Conservation (phyloP, 2,329 filamentous ascomycete species). For the Aspergillus udagawae region DNA sequence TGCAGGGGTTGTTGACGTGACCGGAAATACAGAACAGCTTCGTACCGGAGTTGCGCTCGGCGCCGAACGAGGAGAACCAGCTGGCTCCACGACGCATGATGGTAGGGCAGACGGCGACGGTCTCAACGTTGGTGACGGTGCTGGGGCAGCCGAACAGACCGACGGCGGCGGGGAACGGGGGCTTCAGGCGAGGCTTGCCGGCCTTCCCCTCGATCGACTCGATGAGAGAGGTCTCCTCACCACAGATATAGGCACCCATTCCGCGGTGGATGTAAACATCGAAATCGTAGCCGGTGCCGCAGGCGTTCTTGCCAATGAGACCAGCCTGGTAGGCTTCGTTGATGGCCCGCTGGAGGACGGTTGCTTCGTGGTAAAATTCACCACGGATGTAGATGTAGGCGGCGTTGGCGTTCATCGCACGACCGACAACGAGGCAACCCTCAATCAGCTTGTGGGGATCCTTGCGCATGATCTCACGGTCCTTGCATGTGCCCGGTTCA, state of each 20-base stretch:
- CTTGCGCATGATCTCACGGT: conserved; percentile 99
- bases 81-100: conserved; percentile 86
- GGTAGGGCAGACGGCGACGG: conserved; percentile 88
- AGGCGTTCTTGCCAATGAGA: conserved; percentile 96
- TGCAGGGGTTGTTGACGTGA: conserved; percentile 97
- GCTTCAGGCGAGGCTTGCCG: conserved; percentile 97
- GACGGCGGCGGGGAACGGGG: conserved; percentile 94
- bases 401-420: conserved; percentile 97
- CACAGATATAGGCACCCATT: conserved; percentile 95
- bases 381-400: conserved; percentile 99
- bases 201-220: conserved; percentile 98
- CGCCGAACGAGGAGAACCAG: conserved; percentile 93
- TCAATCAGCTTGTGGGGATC: conserved; percentile 98
- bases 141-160: conserved; percentile 97
- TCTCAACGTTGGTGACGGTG: conserved; percentile 98
- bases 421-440: conserved; percentile 90
- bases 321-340: conserved; percentile 96
- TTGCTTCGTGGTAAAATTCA: conserved; percentile 95
- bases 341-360: conserved; percentile 88
- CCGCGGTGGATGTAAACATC: conserved; percentile 96
- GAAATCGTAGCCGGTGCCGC: conserved; percentile 94
- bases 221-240: conserved; percentile 96
- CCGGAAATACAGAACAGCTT: conserved; percentile 99
- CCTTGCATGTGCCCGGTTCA: conserved; percentile 98
- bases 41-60: conserved; percentile 93